Base-by-base conservation (phyloP, 495 filamentous ascomycete genomes). In the Aspergillus incahuasiensis region DNA sequence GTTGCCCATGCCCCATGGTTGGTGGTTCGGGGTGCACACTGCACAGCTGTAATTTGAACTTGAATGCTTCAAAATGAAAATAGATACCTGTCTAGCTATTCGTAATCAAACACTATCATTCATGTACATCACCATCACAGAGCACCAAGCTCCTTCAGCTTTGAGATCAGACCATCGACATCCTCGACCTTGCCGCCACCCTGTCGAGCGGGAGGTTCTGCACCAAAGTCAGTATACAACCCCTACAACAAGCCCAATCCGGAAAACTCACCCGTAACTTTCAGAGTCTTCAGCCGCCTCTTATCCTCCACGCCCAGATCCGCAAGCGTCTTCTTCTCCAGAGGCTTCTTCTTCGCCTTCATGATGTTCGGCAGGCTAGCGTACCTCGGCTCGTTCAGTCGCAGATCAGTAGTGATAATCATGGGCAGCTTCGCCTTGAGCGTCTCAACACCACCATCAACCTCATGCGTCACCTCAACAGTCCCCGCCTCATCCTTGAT, bases 281-380 rank as follows among this genome's bases (percentile, higher is more conserved):
- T 89, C 54, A 97, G 47, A 47, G 89, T 88, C 86, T 91, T 95
- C 72, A 98, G 74, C 65, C 92, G 77, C 69, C 76, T 84, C 71
- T 77, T 77, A 48, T 82, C 78, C 65, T 90, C 84, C 8, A 91
- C 79, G 0, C 89, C 91, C 69, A 85, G 86, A 68, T 97, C 92
- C 47, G 70, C 82, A 68, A 95, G 66, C 45, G 76, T 88, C 82
- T 88, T 88, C 86, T 95, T 97, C 71, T 91, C 89, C 62, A 98
- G 64, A 63, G 87, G 87, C 85, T 97, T 98, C 88, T 97, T 98
- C 88, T 97, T 97, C 52, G 94, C 94, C 85, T 97, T 97, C 95
- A 98, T 98, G 56, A 98, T 97, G 73, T 97, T 97, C 62, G 90
- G 92, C 79, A 98, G 68, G 70, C 83, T 95, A 48, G 91, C 92